Evolutionary conservation across 176 grass and related monocot genomes (phyloP), one percentile per base, ranked within the genome.

Genomic region (Cymbopogon citratus): DNA sequence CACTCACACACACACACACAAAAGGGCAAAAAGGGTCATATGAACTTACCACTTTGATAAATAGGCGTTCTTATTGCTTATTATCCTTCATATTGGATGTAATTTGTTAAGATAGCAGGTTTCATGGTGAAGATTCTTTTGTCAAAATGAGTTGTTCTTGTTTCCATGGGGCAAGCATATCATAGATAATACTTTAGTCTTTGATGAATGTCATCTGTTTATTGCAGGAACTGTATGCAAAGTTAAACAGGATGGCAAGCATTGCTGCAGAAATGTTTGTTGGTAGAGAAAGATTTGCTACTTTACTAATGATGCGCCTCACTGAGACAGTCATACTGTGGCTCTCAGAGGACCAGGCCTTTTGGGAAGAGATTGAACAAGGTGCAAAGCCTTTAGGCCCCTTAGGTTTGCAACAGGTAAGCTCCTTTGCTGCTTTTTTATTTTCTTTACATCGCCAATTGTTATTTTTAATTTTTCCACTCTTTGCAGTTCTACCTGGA

Each of bases 331-430:
- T 97, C 66, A 86, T 97, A 87, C 76, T 97, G 62, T 97, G 91
- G 85, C 91, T 97, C 44, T 89, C 88, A 74, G 90, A 89, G 70
- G 94, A 97, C 84, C 91, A 93, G 59, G 88, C 86, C 81, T 97
- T 97, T 40, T 97, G 94, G 94, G 94, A 97, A 89, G 91, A 93
- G 43, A 87, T 97, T 77, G 91, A 97, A 86, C 83, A 91, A 35
- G 91, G 89, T 63, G 71, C 86, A 71, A 84, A 81, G 68, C 80
- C 84, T 81, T 69, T 93, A 71, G 91, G 94, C 7, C 91, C 94
- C 28, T 48, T 88, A 35, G 91, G 94, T 28, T 87, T 97, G 71
- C 94, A 93, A 74, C 89, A 97, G 69, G 94, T 93, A 91, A 77
- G 56, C 19, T 73, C 23, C 48, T 48, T 63, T 56, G 19, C 77